Evolutionary conservation across 1,139 yeast genomes (phyloP).

Genomic region (Debaryomyces nepalensis): DNA sequence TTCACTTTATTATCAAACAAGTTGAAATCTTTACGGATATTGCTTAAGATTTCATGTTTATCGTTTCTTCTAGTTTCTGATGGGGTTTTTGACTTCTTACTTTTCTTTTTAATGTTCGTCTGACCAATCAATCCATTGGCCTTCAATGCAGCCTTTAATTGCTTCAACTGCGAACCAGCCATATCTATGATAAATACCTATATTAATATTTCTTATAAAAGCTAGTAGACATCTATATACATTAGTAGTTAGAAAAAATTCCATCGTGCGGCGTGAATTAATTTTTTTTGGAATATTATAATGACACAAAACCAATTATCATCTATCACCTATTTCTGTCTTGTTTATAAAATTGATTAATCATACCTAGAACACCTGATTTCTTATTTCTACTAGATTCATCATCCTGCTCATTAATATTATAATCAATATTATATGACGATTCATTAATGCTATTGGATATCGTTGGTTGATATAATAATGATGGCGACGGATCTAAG

Average conservation of each 20-base stretch:
- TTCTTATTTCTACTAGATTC: slow-evolving; percentile 29
- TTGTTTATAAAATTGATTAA: slow-evolving; percentile 81
- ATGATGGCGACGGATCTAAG: slow-evolving; percentile 16
- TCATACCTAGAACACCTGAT: slow-evolving; percentile 80
- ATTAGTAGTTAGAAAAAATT: slow-evolving; percentile 9
- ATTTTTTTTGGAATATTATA: slow-evolving; percentile 1
- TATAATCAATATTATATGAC: slow-evolving; percentile 35
- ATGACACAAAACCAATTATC: slow-evolving; percentile 13
- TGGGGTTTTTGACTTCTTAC: slow-evolving; percentile 60
- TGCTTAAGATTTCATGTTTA: slow-evolving; percentile 55
- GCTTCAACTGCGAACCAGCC: slow-evolving; percentile 92
- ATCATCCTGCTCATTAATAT: slow-evolving; percentile 41
- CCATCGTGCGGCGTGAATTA: slow-evolving; percentile 19
- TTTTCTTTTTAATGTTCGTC: slow-evolving; percentile 62
- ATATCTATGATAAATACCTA: slow-evolving; percentile 32
- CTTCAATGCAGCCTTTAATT: slow-evolving; percentile 75
- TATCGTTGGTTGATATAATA: slow-evolving; percentile 14
- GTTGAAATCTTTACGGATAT: slow-evolving; percentile 81
- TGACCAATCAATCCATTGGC: slow-evolving; percentile 84
- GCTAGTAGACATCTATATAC: slow-evolving; percentile 4
- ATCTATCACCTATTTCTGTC: slow-evolving; percentile 32
- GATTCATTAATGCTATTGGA: slow-evolving; percentile 30
- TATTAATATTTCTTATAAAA: slow-evolving; percentile 6
- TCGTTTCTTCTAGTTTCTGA: slow-evolving; percentile 73
- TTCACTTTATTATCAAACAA: slow-evolving; percentile 84